Percentiles rank a stretch among this genome's conserved stretches.
Evolutionary conservation across 1,284 basidiomycete genomes (phyloP).

Genomic region (Cutaneotrichosporon sp.): DNA sequence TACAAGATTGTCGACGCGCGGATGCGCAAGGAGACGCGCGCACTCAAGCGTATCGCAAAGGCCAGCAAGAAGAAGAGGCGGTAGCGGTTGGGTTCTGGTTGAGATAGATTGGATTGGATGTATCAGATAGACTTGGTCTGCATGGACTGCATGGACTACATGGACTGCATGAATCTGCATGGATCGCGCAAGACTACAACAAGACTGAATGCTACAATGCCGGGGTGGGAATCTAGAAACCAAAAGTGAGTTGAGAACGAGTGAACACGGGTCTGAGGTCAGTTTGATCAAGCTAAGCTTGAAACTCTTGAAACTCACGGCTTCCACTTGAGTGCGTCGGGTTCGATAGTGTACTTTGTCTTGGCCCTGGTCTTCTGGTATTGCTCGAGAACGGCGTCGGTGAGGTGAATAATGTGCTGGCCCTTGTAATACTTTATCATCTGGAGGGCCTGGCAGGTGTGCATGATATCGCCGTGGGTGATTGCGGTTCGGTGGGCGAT

Average conservation of each 20-base stretch:
- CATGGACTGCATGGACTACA: background rate
- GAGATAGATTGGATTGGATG: background rate
- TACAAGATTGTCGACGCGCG: constrained; percentile 82
- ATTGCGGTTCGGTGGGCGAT: constrained; percentile 97
- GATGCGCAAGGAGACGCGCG: constrained; percentile 51
- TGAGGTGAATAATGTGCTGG: constrained; percentile 88
- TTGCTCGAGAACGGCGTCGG: constrained; percentile 85
- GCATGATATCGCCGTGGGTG: constrained; percentile 94
- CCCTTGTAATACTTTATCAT: constrained; percentile 97
- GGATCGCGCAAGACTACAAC: constrained; percentile 6
- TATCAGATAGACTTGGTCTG: background rate
- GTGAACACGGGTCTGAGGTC: constrained; percentile 68
- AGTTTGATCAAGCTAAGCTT: background rate
- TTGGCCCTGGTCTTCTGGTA: constrained; percentile 83
- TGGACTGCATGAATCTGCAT: constrained; percentile 1
- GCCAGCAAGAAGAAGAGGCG: constrained; percentile 44
- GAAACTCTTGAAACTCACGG: constrained; percentile 56
- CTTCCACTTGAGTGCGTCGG: constrained; percentile 82
- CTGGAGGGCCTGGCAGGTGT: constrained; percentile 94
- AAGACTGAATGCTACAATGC: constrained; percentile 12
- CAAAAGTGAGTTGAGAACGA: constrained; percentile 83
- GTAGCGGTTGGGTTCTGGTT: constrained; percentile 12
- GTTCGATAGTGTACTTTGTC: constrained; percentile 72
- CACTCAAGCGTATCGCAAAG: constrained; percentile 47
- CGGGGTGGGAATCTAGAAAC: constrained; percentile 59